A percentile compares a stretch with the other conserved stretches of the same genome.
These are phyloP conservation scores for Botrytis deweyae DNA, from an alignment of 2,329 filamentous ascomycete genomes.

Conservation along the genomic window DNA sequence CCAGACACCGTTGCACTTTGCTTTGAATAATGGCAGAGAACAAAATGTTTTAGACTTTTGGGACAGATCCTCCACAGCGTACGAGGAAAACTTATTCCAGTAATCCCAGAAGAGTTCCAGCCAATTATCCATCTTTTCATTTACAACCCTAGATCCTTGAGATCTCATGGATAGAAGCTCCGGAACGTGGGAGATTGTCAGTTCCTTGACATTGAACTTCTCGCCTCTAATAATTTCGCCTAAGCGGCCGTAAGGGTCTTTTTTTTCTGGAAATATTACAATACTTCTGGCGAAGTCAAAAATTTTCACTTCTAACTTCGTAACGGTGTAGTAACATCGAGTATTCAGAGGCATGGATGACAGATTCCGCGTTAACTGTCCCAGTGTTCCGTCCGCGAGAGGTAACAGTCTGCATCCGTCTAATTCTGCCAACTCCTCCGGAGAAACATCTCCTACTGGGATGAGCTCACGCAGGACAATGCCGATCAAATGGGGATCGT, in stretches of 20 bases:
- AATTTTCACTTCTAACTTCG: conserved; percentile 27
- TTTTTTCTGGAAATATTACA: conserved; percentile 21
- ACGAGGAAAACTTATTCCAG: conserved; percentile 25
- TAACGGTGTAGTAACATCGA: conserved; percentile 25
- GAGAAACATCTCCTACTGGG: conserved; percentile 10
- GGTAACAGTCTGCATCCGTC: conserved; percentile 36
- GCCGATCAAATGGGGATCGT: conserved; percentile 19
- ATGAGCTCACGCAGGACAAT: conserved; percentile 21
- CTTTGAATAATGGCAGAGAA: conserved; percentile 18
- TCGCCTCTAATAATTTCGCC: conserved; percentile 9
- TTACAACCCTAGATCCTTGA: neutral
- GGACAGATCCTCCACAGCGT: neutral
- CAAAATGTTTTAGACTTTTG: neutral
- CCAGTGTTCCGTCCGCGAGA: conserved; percentile 31
- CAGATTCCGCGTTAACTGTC: conserved; percentile 21
- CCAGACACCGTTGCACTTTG: conserved; percentile 13
- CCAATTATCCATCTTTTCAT: conserved; percentile 27
- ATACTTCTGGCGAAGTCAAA: conserved; percentile 32
- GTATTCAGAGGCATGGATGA: neutral
- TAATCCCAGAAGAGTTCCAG: conserved; percentile 30
- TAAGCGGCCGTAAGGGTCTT: neutral
- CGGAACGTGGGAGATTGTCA: conserved; percentile 28
- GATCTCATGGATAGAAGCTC: conserved; percentile 25
- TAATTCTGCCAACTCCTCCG: conserved; percentile 26
- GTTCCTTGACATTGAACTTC: conserved; percentile 31